These are phyloP conservation scores for Candida jianshihensis DNA, from an alignment of 805 yeast genomes.

Conservation along the genomic window DNA sequence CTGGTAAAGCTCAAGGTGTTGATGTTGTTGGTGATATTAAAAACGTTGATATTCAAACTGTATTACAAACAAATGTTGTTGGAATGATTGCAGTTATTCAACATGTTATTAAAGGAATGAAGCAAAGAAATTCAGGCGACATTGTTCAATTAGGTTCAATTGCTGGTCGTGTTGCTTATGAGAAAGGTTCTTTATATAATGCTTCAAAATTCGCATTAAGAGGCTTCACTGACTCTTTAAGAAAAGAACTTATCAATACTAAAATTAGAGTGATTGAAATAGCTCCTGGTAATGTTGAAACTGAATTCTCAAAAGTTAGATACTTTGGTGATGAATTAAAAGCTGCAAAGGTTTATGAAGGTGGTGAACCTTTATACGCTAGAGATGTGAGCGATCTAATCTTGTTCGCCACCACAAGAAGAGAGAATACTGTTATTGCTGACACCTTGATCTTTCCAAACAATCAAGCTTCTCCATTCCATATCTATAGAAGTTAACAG, in stretches of 20 bases:
- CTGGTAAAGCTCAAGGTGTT: constrained; percentile 75
- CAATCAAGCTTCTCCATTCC: constrained; percentile 75
- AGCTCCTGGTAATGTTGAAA: constrained; percentile 66
- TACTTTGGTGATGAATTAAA: constrained; percentile 47
- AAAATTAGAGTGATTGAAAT: constrained; percentile 58
- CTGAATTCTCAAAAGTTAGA: constrained; percentile 57
- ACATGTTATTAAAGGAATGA: constrained; percentile 63
- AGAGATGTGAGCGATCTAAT: constrained; percentile 54
- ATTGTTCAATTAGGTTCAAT: constrained; percentile 71
- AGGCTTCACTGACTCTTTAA: constrained; percentile 60
- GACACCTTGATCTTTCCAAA: constrained; percentile 79
- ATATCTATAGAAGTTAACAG: constrained; percentile 47
- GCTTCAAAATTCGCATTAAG: constrained; percentile 72
- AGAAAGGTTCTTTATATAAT: constrained; percentile 75
- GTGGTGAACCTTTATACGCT: constrained; percentile 51
- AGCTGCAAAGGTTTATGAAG: constrained; percentile 50
- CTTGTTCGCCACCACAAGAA: constrained; percentile 48
- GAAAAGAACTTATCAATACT: constrained; percentile 70
- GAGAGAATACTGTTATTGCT: constrained; percentile 51
- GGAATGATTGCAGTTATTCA: constrained; percentile 85
- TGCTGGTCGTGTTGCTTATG: constrained; percentile 79
- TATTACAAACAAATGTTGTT: constrained; percentile 84
- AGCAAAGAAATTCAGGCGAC: constrained; percentile 62
- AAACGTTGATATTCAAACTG: constrained; percentile 55
- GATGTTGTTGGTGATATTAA: constrained; percentile 73